Base-by-base conservation (phyloP, 768 basidiomycete genomes). In the Pluteus cervinus region DNA sequence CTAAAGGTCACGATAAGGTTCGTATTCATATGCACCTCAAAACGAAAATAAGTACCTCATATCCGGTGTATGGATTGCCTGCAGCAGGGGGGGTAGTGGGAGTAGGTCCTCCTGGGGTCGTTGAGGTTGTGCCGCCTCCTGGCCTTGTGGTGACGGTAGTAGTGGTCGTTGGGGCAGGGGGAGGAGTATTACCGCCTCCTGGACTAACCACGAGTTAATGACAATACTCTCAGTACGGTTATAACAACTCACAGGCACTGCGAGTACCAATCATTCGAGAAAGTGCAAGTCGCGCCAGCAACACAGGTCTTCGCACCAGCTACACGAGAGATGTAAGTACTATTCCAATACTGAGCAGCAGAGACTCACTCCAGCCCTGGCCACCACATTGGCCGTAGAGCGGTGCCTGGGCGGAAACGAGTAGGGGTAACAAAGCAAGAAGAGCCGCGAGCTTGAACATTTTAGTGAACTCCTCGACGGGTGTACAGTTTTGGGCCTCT, bases 351-450 rank as follows among this genome's bases (percentile, higher is more conserved):
- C 10, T 17, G 16, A 33, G 17, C 8, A 18, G 9, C 22, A n/a
- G 29, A 18, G 22, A 60, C 70, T 42, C 55, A 75, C 72, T 56
- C 70, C 71, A 73, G 38, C 54, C 58, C 38, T 60, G 60, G 28
- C 74, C 75, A 52, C 75, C 74, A 47, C 76, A 79, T 48, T 78
- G 77, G 6, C 64, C 71, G 32, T 55, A 78, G 24, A 68, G 32
- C 11, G 68, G 57, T 23, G 58, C 48, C 33, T 66, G 62, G 37
- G 71, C 76, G 36, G 53, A 44, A 23, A 66, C 67, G 43, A 72
- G 57, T 35, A 64, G 58, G 2, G 73, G 70, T 14, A 69, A 53
- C 36, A 75, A 46, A 29, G 65, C 62, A 41, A 67, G 45, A 40
- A 72, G 55, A 31, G 69, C 56, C 37, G 66, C 52, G 47, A 65